A percentile compares a stretch with the other conserved stretches of the same genome.
These are phyloP conservation scores for Pseudogymnoascus sp. DNA, from an alignment of 2,329 filamentous ascomycete genomes.

Conservation along the genomic window DNA sequence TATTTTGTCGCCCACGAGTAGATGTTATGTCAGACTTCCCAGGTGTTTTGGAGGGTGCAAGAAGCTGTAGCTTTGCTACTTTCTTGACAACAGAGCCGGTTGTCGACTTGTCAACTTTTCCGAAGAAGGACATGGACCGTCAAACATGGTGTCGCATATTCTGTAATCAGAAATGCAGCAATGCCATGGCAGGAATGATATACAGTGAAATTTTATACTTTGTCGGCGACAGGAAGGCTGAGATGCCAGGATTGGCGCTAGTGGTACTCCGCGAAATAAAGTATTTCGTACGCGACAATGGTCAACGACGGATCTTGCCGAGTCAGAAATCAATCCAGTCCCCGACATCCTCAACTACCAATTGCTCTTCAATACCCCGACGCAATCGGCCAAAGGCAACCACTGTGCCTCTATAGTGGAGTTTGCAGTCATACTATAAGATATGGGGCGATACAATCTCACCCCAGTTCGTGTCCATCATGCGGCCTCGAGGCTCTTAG, in stretches of 20 bases:
- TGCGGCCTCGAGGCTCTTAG: conserved; percentile 38
- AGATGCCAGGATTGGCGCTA: conserved; percentile 6
- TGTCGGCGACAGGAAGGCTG: conserved; percentile 1
- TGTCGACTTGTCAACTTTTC: conserved; percentile 43
- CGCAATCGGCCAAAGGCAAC: conserved; percentile 2
- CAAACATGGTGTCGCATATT: conserved; percentile 47
- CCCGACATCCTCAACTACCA: not conserved
- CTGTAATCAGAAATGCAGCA: conserved; percentile 9
- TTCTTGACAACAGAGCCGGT: conserved; percentile 41
- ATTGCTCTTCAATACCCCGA: not conserved
- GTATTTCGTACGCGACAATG: conserved; percentile 7
- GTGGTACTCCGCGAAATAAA: conserved; percentile 4
- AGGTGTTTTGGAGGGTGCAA: conserved; percentile 22
- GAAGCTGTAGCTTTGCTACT: conserved; percentile 31
- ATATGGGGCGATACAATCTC: conserved; percentile 28
- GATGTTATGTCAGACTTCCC: conserved; percentile 13
- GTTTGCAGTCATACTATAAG: not conserved
- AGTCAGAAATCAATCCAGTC: conserved; percentile 8
- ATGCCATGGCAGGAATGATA: conserved; percentile 4
- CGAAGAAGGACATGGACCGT: conserved; percentile 57
- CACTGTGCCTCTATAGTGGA: conserved; percentile 2
- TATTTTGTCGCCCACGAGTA: conserved; percentile 14
- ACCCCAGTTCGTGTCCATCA: conserved; percentile 41
- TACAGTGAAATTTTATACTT: conserved; percentile 2
- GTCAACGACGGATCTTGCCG: conserved; percentile 2